These are phyloP conservation scores for Lepidium aucheri DNA, from an alignment of 345 rosid species.

Conservation along the genomic window DNA sequence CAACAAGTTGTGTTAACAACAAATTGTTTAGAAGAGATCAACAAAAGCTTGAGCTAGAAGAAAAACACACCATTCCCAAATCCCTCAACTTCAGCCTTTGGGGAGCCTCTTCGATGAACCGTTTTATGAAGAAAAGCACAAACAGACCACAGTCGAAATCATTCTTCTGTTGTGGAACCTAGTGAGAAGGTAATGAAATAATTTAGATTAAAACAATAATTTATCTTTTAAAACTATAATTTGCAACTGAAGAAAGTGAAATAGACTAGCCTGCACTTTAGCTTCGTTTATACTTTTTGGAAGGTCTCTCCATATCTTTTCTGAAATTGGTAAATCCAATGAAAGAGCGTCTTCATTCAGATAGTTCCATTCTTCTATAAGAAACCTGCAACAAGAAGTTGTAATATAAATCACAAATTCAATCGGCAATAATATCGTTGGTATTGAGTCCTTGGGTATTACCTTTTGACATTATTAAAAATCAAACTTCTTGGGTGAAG, in stretches of 20 bases:
- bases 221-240: not conserved
- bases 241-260: not conserved
- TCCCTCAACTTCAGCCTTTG: constrained; percentile 62
- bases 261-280: constrained; percentile 40
- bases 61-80: constrained; percentile 56
- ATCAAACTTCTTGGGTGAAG: constrained; percentile 52
- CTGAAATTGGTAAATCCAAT: constrained; percentile 51
- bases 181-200: not conserved
- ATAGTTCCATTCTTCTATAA: constrained; percentile 77
- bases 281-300: constrained; percentile 46
- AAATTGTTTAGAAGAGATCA: not conserved
- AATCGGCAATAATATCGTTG: not conserved
- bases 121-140: constrained; percentile 71
- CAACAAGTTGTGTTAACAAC: not conserved
- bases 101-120: constrained; percentile 75
- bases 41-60: not conserved
- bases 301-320: constrained; percentile 54
- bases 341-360: constrained; percentile 44
- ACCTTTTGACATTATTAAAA: constrained; percentile 67
- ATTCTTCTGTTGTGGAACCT: constrained; percentile 96
- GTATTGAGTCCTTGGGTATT: constrained; percentile 11
- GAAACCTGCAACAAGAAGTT: constrained; percentile 36
- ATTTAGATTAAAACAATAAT: not conserved
- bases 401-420: not conserved
- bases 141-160: constrained; percentile 93